phyloP scores from a whole-genome alignment of 2,329 filamentous ascomycete genomes.

The Phyllosticta paracitricarpa region DNA sequence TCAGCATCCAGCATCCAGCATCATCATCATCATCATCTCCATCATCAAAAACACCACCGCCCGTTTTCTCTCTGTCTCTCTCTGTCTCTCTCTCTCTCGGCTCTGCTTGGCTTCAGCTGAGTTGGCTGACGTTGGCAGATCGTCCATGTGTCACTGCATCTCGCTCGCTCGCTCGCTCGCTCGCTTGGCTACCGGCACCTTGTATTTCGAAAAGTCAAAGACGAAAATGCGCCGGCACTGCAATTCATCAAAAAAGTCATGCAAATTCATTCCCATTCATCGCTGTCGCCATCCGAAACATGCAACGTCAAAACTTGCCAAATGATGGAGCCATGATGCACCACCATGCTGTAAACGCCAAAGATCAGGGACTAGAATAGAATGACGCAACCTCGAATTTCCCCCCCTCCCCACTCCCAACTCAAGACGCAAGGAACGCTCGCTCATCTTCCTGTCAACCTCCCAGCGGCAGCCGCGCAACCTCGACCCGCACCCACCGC shows the following conservation, averaged over 20 bases:
- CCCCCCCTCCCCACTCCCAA: too few relatives aligned
- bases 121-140: too few relatives aligned
- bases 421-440: background rate
- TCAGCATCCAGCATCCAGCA: too few relatives aligned
- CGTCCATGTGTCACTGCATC: too few relatives aligned
- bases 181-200: too few relatives aligned
- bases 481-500: slow-evolving; percentile 8
- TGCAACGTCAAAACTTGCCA: background rate
- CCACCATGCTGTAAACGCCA: background rate
- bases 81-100: too few relatives aligned
- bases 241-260: background rate
- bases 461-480: slow-evolving; percentile 6
- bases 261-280: too few relatives aligned
- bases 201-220: background rate
- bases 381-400: background rate
- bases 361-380: background rate
- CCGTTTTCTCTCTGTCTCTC: too few relatives aligned
- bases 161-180: too few relatives aligned
- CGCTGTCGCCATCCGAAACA: background rate
- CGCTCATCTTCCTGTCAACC: background rate
- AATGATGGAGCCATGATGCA: background rate
- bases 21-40: too few relatives aligned
- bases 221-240: background rate
- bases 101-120: too few relatives aligned
- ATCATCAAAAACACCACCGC: too few relatives aligned